phyloP scores from a whole-genome alignment of 176 grass and related monocot genomes.

The Pontederia crassipes region DNA sequence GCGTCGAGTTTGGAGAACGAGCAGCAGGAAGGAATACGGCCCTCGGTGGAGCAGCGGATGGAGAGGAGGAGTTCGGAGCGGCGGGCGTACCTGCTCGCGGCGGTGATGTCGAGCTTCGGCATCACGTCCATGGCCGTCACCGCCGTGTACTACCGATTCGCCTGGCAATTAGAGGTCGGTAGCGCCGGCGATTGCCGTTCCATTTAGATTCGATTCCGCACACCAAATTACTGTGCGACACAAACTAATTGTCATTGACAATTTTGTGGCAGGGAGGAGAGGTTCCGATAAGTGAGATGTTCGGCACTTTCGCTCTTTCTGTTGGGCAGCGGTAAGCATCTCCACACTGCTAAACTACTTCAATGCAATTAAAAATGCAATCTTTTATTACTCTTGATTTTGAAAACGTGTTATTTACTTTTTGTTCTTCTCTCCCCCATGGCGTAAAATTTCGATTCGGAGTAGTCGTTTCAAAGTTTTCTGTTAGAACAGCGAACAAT shows the following conservation, averaged over 20 bases:
- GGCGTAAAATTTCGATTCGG: too few relatives aligned
- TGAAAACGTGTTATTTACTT: too few relatives aligned
- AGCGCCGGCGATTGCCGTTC: neutral
- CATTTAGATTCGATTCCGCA: neutral
- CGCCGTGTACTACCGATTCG: slow-evolving; percentile 87
- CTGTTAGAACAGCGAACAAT: too few relatives aligned
- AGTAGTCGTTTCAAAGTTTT: too few relatives aligned
- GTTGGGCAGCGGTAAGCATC: slow-evolving; percentile 76
- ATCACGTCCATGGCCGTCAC: slow-evolving; percentile 85
- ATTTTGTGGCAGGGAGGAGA: slow-evolving; percentile 42
- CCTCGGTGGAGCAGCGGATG: slow-evolving; percentile 4
- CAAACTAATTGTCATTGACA: neutral
- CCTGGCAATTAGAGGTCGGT: slow-evolving; percentile 83
- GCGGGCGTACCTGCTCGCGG: slow-evolving; percentile 70
- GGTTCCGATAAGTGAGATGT: slow-evolving; percentile 71
- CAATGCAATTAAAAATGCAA: neutral
- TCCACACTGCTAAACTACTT: neutral
- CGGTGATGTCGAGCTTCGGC: slow-evolving; percentile 84
- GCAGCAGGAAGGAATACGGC: neutral
- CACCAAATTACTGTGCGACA: neutral
- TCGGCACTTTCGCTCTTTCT: slow-evolving; percentile 78
- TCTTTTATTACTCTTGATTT: neutral
- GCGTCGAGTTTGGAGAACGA: neutral
- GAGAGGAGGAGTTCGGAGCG: slow-evolving; percentile 71
- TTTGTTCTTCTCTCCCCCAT: too few relatives aligned